phyloP scores from a whole-genome alignment of 768 basidiomycete genomes.

The Mycena venus region DNA sequence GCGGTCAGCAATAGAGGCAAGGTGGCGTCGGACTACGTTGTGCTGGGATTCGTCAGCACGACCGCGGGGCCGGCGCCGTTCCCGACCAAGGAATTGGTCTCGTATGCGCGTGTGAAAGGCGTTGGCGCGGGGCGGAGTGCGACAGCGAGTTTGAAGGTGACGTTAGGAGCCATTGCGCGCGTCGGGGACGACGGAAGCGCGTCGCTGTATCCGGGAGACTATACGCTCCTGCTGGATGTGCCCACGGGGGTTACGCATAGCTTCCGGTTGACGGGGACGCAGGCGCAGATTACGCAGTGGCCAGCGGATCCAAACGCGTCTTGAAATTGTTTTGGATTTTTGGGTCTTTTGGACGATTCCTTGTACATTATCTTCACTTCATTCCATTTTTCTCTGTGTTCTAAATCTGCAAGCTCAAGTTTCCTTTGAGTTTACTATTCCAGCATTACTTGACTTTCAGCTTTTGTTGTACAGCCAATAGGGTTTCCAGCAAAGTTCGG shows the following conservation, averaged over 20 bases:
- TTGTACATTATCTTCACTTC: background rate
- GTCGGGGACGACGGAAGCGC: conserved; percentile 19
- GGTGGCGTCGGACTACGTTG: conserved; percentile 66
- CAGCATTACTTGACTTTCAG: no score
- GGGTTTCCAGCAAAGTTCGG: no score
- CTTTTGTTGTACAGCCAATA: no score
- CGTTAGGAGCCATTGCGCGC: conserved; percentile 30
- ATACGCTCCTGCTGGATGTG: conserved; percentile 28
- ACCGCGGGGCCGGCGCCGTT: conserved; percentile 63
- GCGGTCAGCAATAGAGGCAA: conserved; percentile 63
- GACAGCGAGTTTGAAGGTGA: conserved; percentile 28
- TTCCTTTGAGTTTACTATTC: no score
- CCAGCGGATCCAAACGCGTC: conserved; percentile 4
- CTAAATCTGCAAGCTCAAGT: no score
- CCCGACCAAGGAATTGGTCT: conserved; percentile 65
- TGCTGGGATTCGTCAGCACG: conserved; percentile 64
- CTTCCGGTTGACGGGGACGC: conserved; percentile 25
- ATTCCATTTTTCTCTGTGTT: no score
- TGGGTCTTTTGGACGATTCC: background rate
- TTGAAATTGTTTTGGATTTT: background rate
- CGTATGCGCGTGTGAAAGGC: conserved; percentile 59
- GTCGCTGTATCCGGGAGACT: conserved; percentile 29
- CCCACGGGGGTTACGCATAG: conserved; percentile 24
- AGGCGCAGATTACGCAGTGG: conserved; percentile 20
- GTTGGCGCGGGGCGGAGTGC: conserved; percentile 44